Conservation (phyloP, 441 rosid species). For the Populus hybrid region DNA sequence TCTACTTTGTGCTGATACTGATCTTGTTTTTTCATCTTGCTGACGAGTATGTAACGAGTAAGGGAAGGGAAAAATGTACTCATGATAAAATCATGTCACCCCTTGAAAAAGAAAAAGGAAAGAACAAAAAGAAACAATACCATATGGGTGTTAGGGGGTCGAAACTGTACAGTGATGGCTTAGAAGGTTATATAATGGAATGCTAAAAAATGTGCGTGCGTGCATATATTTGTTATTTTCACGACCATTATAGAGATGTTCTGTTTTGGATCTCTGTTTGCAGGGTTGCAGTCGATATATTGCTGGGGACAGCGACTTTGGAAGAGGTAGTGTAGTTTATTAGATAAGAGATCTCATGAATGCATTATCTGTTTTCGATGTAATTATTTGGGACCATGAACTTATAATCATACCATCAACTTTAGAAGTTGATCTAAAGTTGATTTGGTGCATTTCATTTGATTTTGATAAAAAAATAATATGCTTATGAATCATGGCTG, state of each 20-base stretch:
- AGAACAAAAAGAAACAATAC: too few relatives aligned
- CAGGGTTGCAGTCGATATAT: conserved; percentile 88
- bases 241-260: not conserved
- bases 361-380: not conserved
- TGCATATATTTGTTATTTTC: not conserved
- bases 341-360: not conserved
- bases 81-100: not conserved
- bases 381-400: not conserved
- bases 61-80: not conserved
- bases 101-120: not conserved
- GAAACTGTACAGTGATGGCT: not conserved
- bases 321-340: conserved; percentile 53
- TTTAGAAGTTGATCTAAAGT: not conserved
- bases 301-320: conserved; percentile 54
- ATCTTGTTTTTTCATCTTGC: not conserved
- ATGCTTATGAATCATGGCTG: not conserved
- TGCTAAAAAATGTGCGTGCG: not conserved
- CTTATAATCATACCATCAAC: not conserved
- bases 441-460: conserved; percentile 6
- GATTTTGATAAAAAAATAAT: conserved; percentile 4
- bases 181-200: not conserved
- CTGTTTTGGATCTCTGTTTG: conserved; percentile 21
- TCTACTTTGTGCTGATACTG: not conserved
- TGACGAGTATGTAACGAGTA: not conserved
- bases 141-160: not conserved